Percentiles rank a stretch among this genome's conserved stretches.
Conservation (phyloP, 768 basidiomycete species). For the Termitomyces sp. region DNA sequence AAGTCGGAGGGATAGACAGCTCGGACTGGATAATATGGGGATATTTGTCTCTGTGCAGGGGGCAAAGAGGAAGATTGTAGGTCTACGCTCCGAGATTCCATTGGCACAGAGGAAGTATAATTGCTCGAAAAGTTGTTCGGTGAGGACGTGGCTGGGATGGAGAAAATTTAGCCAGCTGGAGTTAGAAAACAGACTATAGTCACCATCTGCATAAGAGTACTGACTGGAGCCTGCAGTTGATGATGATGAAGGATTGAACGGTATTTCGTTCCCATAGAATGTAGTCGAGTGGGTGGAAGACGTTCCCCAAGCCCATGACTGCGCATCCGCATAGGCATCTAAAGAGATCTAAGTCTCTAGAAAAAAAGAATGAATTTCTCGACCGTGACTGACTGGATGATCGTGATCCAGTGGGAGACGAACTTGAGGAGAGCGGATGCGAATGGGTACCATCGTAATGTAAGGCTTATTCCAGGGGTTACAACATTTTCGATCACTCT, state of each 20-base stretch:
- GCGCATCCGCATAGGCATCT: not conserved
- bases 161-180: not conserved
- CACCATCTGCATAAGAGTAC: slow-evolving; percentile 29
- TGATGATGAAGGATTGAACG: not conserved
- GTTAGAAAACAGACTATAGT: not conserved
- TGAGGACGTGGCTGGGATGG: slow-evolving; percentile 24
- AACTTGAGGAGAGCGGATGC: not conserved
- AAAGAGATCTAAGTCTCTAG: not conserved
- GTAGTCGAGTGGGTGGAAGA: not conserved
- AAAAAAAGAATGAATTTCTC: not conserved
- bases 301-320: slow-evolving; percentile 6
- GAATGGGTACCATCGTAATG: not conserved
- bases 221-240: slow-evolving; percentile 21
- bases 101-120: slow-evolving; percentile 22
- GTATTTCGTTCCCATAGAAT: not conserved
- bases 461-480: not conserved
- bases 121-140: slow-evolving; percentile 24
- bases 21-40: slow-evolving; percentile 9
- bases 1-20: slow-evolving; percentile 3
- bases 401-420: not conserved
- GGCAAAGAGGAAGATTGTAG: slow-evolving; percentile 4
- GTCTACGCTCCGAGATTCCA: slow-evolving; percentile 17
- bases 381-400: slow-evolving; percentile 1
- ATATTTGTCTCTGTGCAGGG: slow-evolving; percentile 8
- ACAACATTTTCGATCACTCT: not conserved